Evolutionary conservation across 495 filamentous ascomycete genomes (phyloP).

Genomic region (Tuber umbilicatum): DNA sequence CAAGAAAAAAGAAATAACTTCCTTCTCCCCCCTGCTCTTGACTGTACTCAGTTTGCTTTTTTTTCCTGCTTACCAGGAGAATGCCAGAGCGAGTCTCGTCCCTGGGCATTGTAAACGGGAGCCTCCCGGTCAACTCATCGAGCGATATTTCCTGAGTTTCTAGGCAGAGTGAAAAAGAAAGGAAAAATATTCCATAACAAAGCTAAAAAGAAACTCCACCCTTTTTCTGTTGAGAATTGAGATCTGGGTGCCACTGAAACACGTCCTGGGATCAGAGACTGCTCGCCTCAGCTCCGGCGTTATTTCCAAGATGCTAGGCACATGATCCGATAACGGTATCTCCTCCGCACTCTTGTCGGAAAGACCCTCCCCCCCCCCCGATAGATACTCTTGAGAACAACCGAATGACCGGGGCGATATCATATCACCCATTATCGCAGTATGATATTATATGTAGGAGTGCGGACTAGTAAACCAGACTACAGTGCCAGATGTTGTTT

Average conservation of each 20-base stretch:
- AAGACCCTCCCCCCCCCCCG: background rate
- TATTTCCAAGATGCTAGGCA: background rate
- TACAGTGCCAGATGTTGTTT: background rate
- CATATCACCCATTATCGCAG: background rate
- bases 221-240: background rate
- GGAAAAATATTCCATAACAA: background rate
- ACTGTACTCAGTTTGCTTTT: background rate
- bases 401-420: background rate
- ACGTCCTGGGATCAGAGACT: background rate
- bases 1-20: background rate
- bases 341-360: background rate
- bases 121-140: background rate
- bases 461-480: background rate
- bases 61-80: background rate
- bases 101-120: background rate
- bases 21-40: background rate
- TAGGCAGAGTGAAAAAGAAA: background rate
- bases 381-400: background rate
- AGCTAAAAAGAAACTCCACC: background rate
- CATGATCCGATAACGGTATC: background rate
- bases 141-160: background rate
- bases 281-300: background rate
- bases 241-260: background rate
- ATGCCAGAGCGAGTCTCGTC: background rate
- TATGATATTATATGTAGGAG: background rate